Percentiles rank a stretch among this genome's conserved stretches.
Evolutionary conservation across 2,329 filamentous ascomycete genomes (phyloP).

Genomic region (Aspergillus arachidicola): DNA sequence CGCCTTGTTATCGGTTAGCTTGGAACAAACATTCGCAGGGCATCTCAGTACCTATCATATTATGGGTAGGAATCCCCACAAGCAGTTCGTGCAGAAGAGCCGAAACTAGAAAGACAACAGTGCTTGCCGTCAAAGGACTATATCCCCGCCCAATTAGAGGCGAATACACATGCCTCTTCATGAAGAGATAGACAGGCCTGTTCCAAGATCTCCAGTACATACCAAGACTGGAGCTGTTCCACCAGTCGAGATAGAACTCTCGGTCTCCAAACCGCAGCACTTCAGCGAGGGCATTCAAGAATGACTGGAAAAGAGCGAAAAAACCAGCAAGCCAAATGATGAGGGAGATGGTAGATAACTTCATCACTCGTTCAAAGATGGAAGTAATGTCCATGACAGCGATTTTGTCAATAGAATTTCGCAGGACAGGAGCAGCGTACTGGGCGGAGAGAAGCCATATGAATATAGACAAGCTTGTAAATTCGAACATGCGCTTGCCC

Average conservation of each 20-base stretch:
- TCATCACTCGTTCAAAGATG: constrained; percentile 87
- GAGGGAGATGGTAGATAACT: constrained; percentile 90
- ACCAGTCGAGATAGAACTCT: constrained; percentile 97
- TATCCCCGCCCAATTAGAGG: constrained; percentile 85
- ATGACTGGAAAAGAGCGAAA: constrained; percentile 93
- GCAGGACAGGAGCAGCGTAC: constrained; percentile 86
- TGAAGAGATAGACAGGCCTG: constrained; percentile 94
- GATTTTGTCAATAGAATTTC: constrained; percentile 88
- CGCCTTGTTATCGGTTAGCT: constrained; percentile 56
- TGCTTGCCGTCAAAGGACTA: constrained; percentile 69
- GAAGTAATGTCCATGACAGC: constrained; percentile 75
- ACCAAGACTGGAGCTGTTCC: constrained; percentile 86
- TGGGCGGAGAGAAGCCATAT: constrained; percentile 96
- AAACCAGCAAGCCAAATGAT: constrained; percentile 98
- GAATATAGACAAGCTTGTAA: constrained; percentile 76
- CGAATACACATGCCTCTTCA: constrained; percentile 90
- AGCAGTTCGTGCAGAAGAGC: constrained; percentile 89
- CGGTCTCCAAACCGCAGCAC: constrained; percentile 87
- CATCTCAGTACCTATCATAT: constrained; percentile 69
- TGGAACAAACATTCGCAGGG: not conserved
- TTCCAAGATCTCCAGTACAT: constrained; percentile 97
- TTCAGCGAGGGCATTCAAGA: constrained; percentile 88
- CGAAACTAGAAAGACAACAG: constrained; percentile 84
- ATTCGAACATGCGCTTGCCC: constrained; percentile 76
- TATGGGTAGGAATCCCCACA: constrained; percentile 93